Evolutionary conservation across 1,139 yeast genomes (phyloP).

Genomic region (Yamadazyma epiphylla): DNA sequence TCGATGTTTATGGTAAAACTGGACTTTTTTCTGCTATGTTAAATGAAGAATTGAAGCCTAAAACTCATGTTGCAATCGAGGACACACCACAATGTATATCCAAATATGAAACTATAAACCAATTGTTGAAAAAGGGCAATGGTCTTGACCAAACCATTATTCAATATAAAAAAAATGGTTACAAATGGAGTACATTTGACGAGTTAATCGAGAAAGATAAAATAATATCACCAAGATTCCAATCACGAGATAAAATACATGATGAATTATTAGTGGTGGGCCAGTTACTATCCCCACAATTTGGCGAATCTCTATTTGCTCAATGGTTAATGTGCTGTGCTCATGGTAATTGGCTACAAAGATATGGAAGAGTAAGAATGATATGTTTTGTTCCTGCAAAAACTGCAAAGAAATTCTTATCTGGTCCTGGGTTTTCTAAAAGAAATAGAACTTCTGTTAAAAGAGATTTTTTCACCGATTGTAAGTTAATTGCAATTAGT

Average conservation of each 20-base stretch:
- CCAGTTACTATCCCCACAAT: slow-evolving; percentile 47
- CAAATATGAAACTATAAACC: slow-evolving; percentile 23
- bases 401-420: slow-evolving; percentile 60
- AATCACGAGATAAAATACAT: slow-evolving; percentile 49
- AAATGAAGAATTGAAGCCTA: slow-evolving; percentile 54
- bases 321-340: slow-evolving; percentile 75
- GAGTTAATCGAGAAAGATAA: slow-evolving; percentile 41
- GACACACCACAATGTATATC: slow-evolving; percentile 36
- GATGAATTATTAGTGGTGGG: slow-evolving; percentile 62
- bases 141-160: slow-evolving; percentile 27
- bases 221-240: slow-evolving; percentile 33
- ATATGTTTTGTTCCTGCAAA: slow-evolving; percentile 56
- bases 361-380: slow-evolving; percentile 71
- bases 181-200: slow-evolving; percentile 59
- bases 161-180: slow-evolving; percentile 47
- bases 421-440: slow-evolving; percentile 40
- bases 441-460: slow-evolving; percentile 60
- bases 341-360: slow-evolving; percentile 71
- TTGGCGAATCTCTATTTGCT: slow-evolving; percentile 67
- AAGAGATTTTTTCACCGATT: slow-evolving; percentile 55
- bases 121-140: slow-evolving; percentile 17
- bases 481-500: slow-evolving; percentile 48
- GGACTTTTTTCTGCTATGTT: slow-evolving; percentile 54
- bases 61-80: slow-evolving; percentile 58
- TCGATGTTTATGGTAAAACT: slow-evolving; percentile 62